These are phyloP conservation scores for Linum usitatissimum DNA, from an alignment of 345 rosid genomes.

Conservation along the genomic window DNA sequence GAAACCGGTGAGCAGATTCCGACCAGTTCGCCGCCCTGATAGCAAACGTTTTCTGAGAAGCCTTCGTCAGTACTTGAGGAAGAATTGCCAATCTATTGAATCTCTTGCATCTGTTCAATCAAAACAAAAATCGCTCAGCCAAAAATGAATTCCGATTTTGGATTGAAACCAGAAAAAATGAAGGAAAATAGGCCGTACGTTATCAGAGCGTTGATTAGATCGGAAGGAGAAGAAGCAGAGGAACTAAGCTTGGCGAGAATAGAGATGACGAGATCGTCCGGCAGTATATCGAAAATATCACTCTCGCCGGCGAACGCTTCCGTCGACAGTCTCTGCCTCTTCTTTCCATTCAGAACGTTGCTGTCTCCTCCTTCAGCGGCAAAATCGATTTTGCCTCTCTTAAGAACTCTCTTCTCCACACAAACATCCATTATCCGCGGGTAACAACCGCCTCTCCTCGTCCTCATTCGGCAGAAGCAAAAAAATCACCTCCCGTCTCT, in stretches of 20 bases:
- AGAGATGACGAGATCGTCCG: slow-evolving; percentile 67
- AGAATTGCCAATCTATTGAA: slow-evolving; percentile 46
- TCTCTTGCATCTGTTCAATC: slow-evolving; percentile 64
- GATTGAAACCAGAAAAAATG: not conserved
- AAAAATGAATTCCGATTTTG: too few relatives aligned
- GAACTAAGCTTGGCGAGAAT: slow-evolving; percentile 59
- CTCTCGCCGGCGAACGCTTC: slow-evolving; percentile 6
- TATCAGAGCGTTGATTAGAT: slow-evolving; percentile 53
- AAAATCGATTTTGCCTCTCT: not conserved
- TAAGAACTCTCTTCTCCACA: slow-evolving; percentile 9
- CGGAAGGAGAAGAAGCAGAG: slow-evolving; percentile 49
- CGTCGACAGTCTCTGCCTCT: slow-evolving; percentile 23
- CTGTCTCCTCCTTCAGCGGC: not conserved
- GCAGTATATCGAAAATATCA: slow-evolving; percentile 55
- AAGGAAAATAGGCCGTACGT: slow-evolving; percentile 36
- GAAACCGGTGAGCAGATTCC: slow-evolving; percentile 70
- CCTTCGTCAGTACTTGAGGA: slow-evolving; percentile 48
- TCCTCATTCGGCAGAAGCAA: slow-evolving; percentile 32
- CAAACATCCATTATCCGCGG: slow-evolving; percentile 20
- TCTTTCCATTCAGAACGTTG: not conserved
- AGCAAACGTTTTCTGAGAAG: slow-evolving; percentile 44
- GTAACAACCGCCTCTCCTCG: slow-evolving; percentile 41
- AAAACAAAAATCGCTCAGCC: not conserved
- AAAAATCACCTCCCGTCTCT: not conserved
- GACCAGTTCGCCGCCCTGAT: slow-evolving; percentile 67